Evolutionary conservation across 192 early-diverging fungal species (phyloP).

Genomic region (Dimargaris cristalligena): DNA sequence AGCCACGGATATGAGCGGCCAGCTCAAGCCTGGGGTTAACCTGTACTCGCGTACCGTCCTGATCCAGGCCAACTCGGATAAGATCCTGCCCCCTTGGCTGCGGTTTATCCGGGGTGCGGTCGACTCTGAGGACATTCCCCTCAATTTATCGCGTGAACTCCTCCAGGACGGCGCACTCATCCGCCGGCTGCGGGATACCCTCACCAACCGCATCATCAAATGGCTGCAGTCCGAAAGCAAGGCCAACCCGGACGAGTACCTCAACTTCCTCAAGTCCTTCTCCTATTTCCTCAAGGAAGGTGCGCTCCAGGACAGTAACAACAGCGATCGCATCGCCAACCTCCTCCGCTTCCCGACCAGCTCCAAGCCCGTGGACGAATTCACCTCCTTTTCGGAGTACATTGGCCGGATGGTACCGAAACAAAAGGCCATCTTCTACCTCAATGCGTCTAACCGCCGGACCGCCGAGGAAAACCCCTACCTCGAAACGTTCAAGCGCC

Average conservation of each 20-base stretch:
- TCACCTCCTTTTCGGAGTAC: constrained; percentile 56
- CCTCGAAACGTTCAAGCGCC: constrained; percentile 51
- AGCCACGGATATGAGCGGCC: constrained; percentile 31
- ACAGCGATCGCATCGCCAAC: constrained; percentile 34
- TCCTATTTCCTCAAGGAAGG: constrained; percentile 59
- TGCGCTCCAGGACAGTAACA: constrained; percentile 44
- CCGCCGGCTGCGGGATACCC: constrained; percentile 30
- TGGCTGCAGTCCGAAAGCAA: constrained; percentile 38
- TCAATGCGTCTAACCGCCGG: constrained; percentile 34
- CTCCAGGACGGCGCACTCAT: constrained; percentile 52
- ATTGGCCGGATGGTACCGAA: constrained; percentile 44
- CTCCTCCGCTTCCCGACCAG: constrained; percentile 36
- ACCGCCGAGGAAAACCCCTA: constrained; percentile 50
- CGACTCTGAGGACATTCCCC: constrained; percentile 68
- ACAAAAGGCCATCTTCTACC: constrained; percentile 62
- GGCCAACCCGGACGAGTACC: constrained; percentile 25
- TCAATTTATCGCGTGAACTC: constrained; percentile 72
- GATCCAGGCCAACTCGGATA: constrained; percentile 44
- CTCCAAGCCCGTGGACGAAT: constrained; percentile 25
- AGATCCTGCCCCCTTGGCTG: constrained; percentile 59
- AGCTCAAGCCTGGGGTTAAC: constrained; percentile 38
- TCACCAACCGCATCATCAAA: constrained; percentile 35
- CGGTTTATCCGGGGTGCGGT: constrained; percentile 67
- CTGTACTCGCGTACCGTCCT: constrained; percentile 46
- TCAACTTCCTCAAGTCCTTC: constrained; percentile 44